Conservation (phyloP, 768 basidiomycete species). For the Cystofilobasidium ferigula region DNA sequence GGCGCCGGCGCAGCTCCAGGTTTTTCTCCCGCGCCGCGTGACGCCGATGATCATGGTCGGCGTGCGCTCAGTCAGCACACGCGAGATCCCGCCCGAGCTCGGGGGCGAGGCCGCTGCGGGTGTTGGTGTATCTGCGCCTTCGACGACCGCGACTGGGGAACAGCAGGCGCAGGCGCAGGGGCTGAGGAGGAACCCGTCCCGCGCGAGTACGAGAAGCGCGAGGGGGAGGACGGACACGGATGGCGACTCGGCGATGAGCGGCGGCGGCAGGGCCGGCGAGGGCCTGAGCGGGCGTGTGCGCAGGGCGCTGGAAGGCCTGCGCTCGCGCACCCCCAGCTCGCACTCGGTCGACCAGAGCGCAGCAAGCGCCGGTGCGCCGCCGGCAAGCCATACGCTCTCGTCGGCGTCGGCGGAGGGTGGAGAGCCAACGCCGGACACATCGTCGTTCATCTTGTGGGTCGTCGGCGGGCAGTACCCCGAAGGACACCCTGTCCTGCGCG, state of each 20-base stretch:
- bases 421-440: no score
- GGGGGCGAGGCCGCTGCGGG: not conserved
- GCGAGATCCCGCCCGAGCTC: not conserved
- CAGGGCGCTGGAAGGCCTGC: not conserved
- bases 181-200: no score
- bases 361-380: no score
- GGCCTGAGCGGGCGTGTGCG: not conserved
- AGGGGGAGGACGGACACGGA: not conserved
- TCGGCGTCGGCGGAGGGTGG: no score
- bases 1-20: no score
- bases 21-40: no score
- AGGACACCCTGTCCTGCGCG: slow-evolving; percentile 70
- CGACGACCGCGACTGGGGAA: no score
- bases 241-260: not conserved
- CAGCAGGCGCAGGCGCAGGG: no score
- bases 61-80: not conserved
- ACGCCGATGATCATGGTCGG: slow-evolving; percentile 6
- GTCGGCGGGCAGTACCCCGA: slow-evolving; percentile 73
- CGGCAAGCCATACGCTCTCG: not conserved
- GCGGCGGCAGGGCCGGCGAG: not conserved
- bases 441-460: slow-evolving; percentile 1
- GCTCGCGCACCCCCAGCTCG: no score
- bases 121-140: no score
- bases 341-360: no score
- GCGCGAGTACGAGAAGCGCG: no score